Conservation (phyloP, 768 basidiomycete genomes). For the Tylopilus subfusipes region DNA sequence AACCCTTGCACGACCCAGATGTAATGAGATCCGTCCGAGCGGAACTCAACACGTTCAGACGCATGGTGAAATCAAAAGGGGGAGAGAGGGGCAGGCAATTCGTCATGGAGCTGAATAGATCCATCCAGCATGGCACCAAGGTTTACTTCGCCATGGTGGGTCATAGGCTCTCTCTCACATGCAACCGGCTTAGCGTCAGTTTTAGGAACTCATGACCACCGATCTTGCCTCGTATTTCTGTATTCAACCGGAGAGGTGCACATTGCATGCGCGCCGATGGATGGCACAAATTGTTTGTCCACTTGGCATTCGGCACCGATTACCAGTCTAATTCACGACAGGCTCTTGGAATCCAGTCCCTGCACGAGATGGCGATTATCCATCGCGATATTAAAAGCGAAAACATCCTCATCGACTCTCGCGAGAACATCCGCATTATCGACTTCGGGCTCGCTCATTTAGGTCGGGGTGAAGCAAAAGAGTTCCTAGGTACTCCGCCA, state of each 20-base stretch:
- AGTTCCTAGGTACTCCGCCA: constrained; percentile 33
- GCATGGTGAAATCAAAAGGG: constrained; percentile 25
- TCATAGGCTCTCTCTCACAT: neutral
- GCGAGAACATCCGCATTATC: constrained; percentile 38
- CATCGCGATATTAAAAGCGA: constrained; percentile 70
- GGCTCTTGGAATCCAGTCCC: constrained; percentile 38
- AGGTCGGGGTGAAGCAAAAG: neutral
- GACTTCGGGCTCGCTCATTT: constrained; percentile 40
- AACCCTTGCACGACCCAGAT: constrained; percentile 5
- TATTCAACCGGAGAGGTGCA: constrained; percentile 20
- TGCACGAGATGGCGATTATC: constrained; percentile 61
- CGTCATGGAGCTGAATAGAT: constrained; percentile 38
- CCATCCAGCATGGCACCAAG: constrained; percentile 28
- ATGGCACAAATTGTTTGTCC: constrained; percentile 37
- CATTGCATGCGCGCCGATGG: constrained; percentile 36
- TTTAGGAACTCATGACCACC: constrained; percentile 39
- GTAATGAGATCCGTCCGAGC: constrained; percentile 19
- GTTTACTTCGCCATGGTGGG: constrained; percentile 42
- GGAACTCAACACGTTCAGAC: constrained; percentile 37
- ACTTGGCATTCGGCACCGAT: neutral
- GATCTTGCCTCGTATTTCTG: constrained; percentile 34
- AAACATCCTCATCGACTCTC: constrained; percentile 57
- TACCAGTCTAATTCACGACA: constrained; percentile 12
- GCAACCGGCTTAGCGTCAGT: neutral
- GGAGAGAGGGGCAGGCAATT: constrained; percentile 29